Base-by-base conservation (phyloP, 2,329 filamentous ascomycete genomes). In the Cercospora sp. region DNA sequence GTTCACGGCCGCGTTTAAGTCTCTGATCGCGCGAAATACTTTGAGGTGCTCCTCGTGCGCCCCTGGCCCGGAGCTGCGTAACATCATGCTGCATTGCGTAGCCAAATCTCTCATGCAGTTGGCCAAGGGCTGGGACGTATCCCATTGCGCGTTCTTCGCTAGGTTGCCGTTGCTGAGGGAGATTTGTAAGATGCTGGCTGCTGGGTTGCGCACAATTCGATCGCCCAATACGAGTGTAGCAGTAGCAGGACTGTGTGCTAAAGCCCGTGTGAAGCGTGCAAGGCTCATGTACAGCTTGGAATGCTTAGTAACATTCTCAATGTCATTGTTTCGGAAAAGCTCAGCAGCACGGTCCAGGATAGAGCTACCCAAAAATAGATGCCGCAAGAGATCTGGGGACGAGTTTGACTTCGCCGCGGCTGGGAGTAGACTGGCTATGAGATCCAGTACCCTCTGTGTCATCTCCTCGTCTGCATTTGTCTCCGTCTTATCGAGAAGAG, bases 251-350 rank as follows among this genome's bases (percentile, higher is more conserved):
- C 83, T 79, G 5, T 58, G 69, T 2, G 68, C 58, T 10, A 85
- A 66, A 0, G 73, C 69, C 2, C 75, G 66, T 2, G 85, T 63
- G 66, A 86, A 82, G 24, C 76, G 73, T 7, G 85, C 69, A 3
- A 83, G 70, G 2, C 74, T 75, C 6, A 74, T 70, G 68, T 85
- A 84, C 0, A 85, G 69, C 1, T 66, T 62, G 32, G 68, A 69
- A 28, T 80, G 76, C 59, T 73, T 75, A 0, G 73, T 74, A 9
- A 79, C 72, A 62, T 83, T 79, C 24, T 79, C 77, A 10, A 83
- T 66, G 7, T 79, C 80, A 65, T 82, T 81, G 69, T 82, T 81
- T 10, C 79, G 74, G 8, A 83, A 69, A 2, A 83, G 72, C 24
- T 82, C 78, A 1, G 78, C 78, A 13, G 76, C 75, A 40, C 77